A percentile compares a stretch with the other conserved stretches of the same genome.
Evolutionary conservation across 2,329 filamentous ascomycete genomes (phyloP).

Genomic region (Talaromyces sp.): DNA sequence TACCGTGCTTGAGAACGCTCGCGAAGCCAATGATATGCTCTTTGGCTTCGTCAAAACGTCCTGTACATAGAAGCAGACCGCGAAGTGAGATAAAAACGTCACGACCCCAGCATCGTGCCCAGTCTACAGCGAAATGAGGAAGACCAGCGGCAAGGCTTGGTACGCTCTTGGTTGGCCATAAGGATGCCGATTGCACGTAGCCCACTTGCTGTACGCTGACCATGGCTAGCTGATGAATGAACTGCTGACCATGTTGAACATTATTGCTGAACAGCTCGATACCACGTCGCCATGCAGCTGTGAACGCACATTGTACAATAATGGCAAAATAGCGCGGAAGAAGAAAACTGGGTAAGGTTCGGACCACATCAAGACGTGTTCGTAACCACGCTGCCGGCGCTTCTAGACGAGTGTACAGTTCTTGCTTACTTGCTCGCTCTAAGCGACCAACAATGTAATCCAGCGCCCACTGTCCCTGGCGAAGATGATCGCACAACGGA

Average conservation of each 20-base stretch:
- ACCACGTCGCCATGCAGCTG: conserved; percentile 72
- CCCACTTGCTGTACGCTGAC: conserved; percentile 90
- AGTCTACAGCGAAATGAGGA: conserved; percentile 88
- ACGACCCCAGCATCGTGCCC: conserved; percentile 95
- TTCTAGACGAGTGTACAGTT: conserved; percentile 60
- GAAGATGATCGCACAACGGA: conserved; percentile 86
- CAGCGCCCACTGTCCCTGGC: conserved; percentile 85
- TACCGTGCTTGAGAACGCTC: conserved; percentile 94
- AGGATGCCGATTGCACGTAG: conserved; percentile 79
- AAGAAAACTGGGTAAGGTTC: conserved; percentile 80
- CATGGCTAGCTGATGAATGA: conserved; percentile 82
- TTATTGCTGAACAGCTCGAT: conserved; percentile 75
- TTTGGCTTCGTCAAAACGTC: conserved; percentile 79
- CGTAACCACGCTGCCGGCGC: conserved; percentile 73
- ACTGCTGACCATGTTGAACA: conserved; percentile 76
- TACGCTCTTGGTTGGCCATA: conserved; percentile 81
- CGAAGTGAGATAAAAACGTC: conserved; percentile 96
- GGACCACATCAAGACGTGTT: conserved; percentile 79
- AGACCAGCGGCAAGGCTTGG: conserved; percentile 87
- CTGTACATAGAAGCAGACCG: conserved; percentile 85
- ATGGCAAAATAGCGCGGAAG: conserved; percentile 91
- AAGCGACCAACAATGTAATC: conserved; percentile 81
- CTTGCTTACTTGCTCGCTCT: conserved; percentile 63
- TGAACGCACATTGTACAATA: conserved; percentile 81
- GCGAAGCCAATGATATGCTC: conserved; percentile 95